These are phyloP conservation scores for Posidonia australis DNA, from an alignment of 106 monocot species.

Conservation along the genomic window DNA sequence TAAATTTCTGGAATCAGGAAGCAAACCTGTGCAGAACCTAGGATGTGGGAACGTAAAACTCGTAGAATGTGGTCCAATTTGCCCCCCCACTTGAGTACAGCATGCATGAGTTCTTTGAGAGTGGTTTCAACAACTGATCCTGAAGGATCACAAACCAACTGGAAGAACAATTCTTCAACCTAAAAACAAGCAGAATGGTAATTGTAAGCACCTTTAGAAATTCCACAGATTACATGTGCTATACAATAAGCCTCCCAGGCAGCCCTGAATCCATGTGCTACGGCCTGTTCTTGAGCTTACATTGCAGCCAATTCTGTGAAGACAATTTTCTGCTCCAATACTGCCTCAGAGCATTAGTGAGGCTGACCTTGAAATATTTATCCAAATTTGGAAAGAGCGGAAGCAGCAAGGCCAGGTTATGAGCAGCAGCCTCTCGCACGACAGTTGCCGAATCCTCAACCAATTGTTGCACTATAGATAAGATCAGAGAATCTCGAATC, in stretches of 20 bases:
- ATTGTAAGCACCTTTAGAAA: conserved; percentile 13
- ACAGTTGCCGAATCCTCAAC: conserved; percentile 91
- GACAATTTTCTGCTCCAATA: conserved; percentile 81
- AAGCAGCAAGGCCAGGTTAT: conserved; percentile 89
- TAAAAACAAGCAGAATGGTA: conserved; percentile 26
- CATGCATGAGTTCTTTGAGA: conserved; percentile 71
- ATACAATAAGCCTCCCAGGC: conserved; percentile 34
- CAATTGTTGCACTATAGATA: conserved; percentile 93
- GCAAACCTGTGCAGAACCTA: conserved; percentile 68
- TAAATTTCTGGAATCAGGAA: background rate
- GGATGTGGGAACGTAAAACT: conserved; percentile 58
- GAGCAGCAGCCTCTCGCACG: conserved; percentile 89
- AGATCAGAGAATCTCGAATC: conserved; percentile 94
- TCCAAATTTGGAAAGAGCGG: conserved; percentile 92
- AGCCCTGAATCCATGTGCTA: conserved; percentile 39
- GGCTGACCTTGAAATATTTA: conserved; percentile 99
- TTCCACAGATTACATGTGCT: conserved; percentile 10
- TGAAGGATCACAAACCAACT: conserved; percentile 87
- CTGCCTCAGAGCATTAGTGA: conserved; percentile 87
- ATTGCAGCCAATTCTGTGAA: conserved; percentile 79
- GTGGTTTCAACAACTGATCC: conserved; percentile 77
- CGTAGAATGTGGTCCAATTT: conserved; percentile 83
- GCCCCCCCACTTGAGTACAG: conserved; percentile 80
- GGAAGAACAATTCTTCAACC: conserved; percentile 96
- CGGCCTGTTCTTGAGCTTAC: conserved; percentile 77